A percentile compares a stretch with the other conserved stretches of the same genome.
These are phyloP conservation scores for Favolaschia claudopus DNA, from an alignment of 768 basidiomycete species.

Conservation along the genomic window DNA sequence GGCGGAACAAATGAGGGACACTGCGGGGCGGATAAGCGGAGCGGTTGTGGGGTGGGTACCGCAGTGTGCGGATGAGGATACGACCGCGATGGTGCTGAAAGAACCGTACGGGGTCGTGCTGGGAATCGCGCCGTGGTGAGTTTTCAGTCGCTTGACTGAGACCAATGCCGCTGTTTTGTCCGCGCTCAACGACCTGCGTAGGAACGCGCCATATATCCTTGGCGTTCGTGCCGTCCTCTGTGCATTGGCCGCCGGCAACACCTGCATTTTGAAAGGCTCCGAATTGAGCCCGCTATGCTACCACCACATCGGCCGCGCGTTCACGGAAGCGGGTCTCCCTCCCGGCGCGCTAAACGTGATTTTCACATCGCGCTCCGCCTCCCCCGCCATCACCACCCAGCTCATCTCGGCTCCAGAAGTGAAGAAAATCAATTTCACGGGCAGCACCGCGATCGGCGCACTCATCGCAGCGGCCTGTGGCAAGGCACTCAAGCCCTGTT, in stretches of 20 bases:
- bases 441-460: conserved; percentile 66
- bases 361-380: conserved; percentile 59
- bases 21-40: conserved; percentile 17
- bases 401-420: conserved; percentile 51
- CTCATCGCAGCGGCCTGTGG: conserved; percentile 65
- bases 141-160: neutral
- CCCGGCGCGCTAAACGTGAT: conserved; percentile 69
- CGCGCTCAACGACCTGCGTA: neutral
- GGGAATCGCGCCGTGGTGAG: conserved; percentile 25
- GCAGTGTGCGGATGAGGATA: conserved; percentile 11
- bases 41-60: conserved; percentile 19
- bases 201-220: conserved; percentile 28
- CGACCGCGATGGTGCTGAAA: conserved; percentile 19
- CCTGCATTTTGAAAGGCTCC: conserved; percentile 67
- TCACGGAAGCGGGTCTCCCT: conserved; percentile 64
- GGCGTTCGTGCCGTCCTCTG: conserved; percentile 10
- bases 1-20: conserved; percentile 18
- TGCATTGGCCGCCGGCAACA: conserved; percentile 50
- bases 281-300: conserved; percentile 59
- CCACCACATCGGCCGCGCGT: conserved; percentile 44
- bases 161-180: no score
- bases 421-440: conserved; percentile 71
- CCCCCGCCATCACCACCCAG: conserved; percentile 59
- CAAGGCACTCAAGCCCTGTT: conserved; percentile 68
- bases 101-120: conserved; percentile 26